phyloP scores from a whole-genome alignment of 371 early-diverging fungal genomes.

The Paraphysoderma sedebokerense region DNA sequence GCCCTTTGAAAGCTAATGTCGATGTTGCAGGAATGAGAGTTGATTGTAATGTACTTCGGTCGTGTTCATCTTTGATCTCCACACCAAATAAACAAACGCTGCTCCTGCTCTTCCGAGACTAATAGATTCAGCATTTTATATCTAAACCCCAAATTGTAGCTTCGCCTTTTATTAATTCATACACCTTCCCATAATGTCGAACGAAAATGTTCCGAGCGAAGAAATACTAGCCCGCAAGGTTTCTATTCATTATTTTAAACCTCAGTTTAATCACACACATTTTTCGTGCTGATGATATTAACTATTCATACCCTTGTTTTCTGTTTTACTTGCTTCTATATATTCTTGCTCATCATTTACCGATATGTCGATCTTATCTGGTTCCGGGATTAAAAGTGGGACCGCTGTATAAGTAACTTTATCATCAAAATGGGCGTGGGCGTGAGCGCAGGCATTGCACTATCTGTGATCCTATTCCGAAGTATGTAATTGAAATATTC shows the following conservation, averaged over 20 bases:
- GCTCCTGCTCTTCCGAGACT: too few species aligned
- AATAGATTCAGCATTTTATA: too few species aligned
- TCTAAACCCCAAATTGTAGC: too few species aligned
- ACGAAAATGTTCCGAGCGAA: not conserved
- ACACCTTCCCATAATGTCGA: too few species aligned
- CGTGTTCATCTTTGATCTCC: too few species aligned
- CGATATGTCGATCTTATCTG: conserved; percentile 1
- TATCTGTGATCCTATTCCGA: conserved; percentile 1
- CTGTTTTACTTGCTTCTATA: conserved; percentile 5
- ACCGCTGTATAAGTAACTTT: not conserved
- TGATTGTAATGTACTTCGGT: too few species aligned
- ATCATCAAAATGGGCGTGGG: not conserved
- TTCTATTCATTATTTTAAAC: not conserved
- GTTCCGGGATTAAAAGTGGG: not conserved
- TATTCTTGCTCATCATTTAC: too few species aligned
- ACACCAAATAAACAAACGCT: too few species aligned
- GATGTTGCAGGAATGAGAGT: too few species aligned
- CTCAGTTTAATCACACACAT: not conserved
- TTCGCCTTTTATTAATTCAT: too few species aligned
- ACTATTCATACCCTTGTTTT: not conserved
- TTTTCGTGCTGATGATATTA: not conserved
- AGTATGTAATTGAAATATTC: too few species aligned
- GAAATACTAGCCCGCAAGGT: not conserved
- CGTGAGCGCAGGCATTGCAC: conserved; percentile 2
- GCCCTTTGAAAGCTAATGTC: too few species aligned